Evolutionary conservation across 441 rosid genomes (phyloP).

Genomic region (Macaranga tanarius): DNA sequence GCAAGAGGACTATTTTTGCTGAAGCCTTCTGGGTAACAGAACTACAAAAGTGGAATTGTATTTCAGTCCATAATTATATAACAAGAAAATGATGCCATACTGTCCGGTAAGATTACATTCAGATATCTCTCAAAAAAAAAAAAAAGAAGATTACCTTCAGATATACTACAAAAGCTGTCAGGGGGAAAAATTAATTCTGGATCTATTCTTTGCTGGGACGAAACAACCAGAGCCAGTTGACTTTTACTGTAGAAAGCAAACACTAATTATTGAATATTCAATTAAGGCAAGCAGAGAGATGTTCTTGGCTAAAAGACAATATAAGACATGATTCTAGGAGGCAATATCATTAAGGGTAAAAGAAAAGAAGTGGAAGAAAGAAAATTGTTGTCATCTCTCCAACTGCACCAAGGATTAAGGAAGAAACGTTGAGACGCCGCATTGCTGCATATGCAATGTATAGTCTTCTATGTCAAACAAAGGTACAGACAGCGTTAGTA

Average conservation of each 20-base stretch:
- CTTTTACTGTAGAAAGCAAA: constrained; percentile 52
- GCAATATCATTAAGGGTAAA: not conserved
- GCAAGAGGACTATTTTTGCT: constrained; percentile 24
- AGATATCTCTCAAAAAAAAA: no score
- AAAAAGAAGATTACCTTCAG: constrained; percentile 73
- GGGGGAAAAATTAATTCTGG: constrained; percentile 48
- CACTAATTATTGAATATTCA: constrained; percentile 1
- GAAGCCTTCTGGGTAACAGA: constrained; percentile 57
- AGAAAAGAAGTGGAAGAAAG: not conserved
- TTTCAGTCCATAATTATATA: constrained; percentile 20
- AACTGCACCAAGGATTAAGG: not conserved
- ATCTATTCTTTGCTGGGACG: constrained; percentile 51
- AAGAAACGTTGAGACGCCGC: not conserved
- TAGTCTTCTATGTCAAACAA: not conserved
- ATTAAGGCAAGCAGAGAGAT: not conserved
- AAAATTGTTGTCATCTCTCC: not conserved
- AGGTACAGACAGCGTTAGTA: not conserved
- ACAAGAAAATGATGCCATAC: not conserved
- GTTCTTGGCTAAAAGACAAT: not conserved
- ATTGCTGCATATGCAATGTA: constrained; percentile 4
- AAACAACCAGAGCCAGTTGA: constrained; percentile 36
- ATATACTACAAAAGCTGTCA: constrained; percentile 45
- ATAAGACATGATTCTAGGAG: not conserved
- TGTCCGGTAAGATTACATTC: constrained; percentile 49
- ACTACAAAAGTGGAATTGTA: constrained; percentile 36